Evolutionary conservation across 805 yeast species (phyloP).

Genomic region (Brettanomyces custersianus): DNA sequence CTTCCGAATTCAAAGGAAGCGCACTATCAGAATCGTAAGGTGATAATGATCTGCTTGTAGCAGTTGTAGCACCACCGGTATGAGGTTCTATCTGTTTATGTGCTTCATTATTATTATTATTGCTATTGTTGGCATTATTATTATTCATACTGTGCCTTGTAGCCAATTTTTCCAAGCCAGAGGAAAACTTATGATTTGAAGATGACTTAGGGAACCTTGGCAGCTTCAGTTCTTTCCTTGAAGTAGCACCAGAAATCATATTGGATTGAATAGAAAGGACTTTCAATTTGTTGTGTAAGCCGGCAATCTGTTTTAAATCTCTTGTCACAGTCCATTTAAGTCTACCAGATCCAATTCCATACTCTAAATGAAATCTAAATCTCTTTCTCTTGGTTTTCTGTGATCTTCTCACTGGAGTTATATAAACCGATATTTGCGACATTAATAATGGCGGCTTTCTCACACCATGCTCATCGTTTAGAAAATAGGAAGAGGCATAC

Average conservation of each 20-base stretch:
- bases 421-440: slow-evolving; percentile 59
- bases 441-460: slow-evolving; percentile 77
- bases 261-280: slow-evolving; percentile 39
- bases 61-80: background rate
- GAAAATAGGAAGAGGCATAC: slow-evolving; percentile 63
- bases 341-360: slow-evolving; percentile 76
- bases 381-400: slow-evolving; percentile 31
- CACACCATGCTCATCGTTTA: slow-evolving; percentile 66
- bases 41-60: background rate
- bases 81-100: background rate
- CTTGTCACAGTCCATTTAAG: slow-evolving; percentile 74
- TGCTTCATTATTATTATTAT: background rate
- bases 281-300: slow-evolving; percentile 61
- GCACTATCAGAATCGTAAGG: background rate
- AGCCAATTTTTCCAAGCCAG: background rate
- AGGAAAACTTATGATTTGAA: background rate
- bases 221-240: slow-evolving; percentile 20
- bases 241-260: slow-evolving; percentile 11
- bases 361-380: slow-evolving; percentile 70
- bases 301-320: slow-evolving; percentile 62
- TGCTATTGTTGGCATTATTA: background rate
- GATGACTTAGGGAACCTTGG: slow-evolving; percentile 29
- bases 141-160: background rate
- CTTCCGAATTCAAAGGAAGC: background rate
- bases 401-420: slow-evolving; percentile 41